Evolutionary conservation across 1,284 basidiomycete species (phyloP).

Genomic region (Exsudoporus floridanus): DNA sequence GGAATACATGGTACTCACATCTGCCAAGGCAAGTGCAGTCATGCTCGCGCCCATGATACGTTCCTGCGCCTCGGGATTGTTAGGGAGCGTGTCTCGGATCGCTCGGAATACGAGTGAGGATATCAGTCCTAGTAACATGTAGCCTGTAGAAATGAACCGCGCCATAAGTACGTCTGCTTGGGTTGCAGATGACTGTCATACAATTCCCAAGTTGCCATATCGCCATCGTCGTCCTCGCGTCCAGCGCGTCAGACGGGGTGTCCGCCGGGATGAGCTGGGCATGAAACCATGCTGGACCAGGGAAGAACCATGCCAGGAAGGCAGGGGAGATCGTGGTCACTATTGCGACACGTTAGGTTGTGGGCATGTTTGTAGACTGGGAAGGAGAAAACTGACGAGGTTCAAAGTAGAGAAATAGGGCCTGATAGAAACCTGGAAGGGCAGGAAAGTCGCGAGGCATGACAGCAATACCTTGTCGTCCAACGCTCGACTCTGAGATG

Average conservation of each 20-base stretch:
- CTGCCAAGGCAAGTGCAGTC: constrained; percentile 66
- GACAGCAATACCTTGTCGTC: not conserved
- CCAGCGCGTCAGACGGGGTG: constrained; percentile 39
- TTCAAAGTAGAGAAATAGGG: constrained; percentile 69
- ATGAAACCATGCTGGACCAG: constrained; percentile 71
- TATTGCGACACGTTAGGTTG: constrained; percentile 24
- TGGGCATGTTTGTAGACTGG: not conserved
- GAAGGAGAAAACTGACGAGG: constrained; percentile 48
- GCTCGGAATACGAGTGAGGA: constrained; percentile 72
- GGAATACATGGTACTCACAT: constrained; percentile 49
- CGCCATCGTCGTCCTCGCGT: constrained; percentile 60
- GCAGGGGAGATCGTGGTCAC: constrained; percentile 61
- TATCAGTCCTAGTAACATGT: constrained; percentile 64
- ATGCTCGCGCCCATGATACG: constrained; percentile 65
- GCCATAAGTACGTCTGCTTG: not conserved
- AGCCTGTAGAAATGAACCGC: constrained; percentile 45
- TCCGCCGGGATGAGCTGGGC: constrained; percentile 61
- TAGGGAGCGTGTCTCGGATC: constrained; percentile 58
- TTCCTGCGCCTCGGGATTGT: constrained; percentile 65
- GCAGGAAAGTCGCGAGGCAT: constrained; percentile 50
- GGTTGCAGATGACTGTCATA: constrained; percentile 30
- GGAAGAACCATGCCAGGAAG: constrained; percentile 58
- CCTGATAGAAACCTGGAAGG: constrained; percentile 64
- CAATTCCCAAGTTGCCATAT: constrained; percentile 75
- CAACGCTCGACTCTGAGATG: too few relatives aligned